These are phyloP conservation scores for Colletotrichum tanaceti DNA, from an alignment of 2,329 filamentous ascomycete genomes.

Conservation along the genomic window DNA sequence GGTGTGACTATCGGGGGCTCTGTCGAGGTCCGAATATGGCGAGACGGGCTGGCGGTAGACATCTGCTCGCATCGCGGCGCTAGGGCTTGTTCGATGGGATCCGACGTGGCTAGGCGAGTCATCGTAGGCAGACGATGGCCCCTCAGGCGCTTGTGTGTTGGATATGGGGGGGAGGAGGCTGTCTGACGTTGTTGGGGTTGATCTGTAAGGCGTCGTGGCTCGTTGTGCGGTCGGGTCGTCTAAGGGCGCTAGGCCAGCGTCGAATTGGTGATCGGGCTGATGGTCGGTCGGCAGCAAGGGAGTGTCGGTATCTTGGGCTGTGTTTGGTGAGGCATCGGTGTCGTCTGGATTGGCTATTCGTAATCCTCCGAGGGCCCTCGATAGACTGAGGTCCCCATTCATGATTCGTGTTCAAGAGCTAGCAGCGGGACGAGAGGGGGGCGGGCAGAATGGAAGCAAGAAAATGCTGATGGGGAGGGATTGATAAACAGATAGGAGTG, in stretches of 20 bases:
- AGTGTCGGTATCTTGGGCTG: conserved; percentile 39
- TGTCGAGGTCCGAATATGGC: conserved; percentile 28
- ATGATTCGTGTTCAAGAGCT: conserved; percentile 62
- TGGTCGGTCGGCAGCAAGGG: conserved; percentile 46
- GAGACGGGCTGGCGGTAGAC: conserved; percentile 34
- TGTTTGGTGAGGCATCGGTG: conserved; percentile 46
- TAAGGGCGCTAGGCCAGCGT: conserved; percentile 29
- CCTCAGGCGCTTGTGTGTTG: conserved; percentile 14
- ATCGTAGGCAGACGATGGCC: conserved; percentile 35
- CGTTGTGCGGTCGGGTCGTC: conserved; percentile 13
- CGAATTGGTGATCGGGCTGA: conserved; percentile 38
- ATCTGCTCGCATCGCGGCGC: conserved; percentile 31
- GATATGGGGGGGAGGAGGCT: conserved; percentile 16
- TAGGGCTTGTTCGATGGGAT: conserved; percentile 34
- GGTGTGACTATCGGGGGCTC: conserved; percentile 17
- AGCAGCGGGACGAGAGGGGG: conserved; percentile 5
- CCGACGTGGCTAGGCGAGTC: conserved; percentile 47
- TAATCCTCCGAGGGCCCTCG: conserved; percentile 90
- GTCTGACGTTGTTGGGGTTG: conserved; percentile 26
- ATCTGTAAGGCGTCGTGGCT: conserved; percentile 15
- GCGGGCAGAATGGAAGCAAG: conserved; percentile 7
- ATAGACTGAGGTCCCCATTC: conserved; percentile 93
- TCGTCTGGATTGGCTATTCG: conserved; percentile 94
- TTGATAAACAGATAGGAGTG: conserved; percentile 7
- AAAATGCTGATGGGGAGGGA: conserved; percentile 22